Base-by-base conservation (phyloP, 768 basidiomycete genomes). In the Vishniacozyma victoriae region DNA sequence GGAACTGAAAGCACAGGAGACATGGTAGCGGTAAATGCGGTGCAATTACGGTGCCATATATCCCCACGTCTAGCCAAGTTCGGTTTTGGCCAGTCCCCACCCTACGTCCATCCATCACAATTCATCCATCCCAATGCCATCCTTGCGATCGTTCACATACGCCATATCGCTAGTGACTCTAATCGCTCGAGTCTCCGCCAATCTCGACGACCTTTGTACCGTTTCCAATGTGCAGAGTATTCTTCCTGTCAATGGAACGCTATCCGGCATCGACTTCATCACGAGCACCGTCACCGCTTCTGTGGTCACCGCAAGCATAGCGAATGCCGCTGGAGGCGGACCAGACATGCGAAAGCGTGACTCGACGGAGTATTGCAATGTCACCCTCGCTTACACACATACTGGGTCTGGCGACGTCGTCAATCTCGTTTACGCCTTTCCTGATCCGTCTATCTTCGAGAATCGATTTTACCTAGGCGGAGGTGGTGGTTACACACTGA, bases 401-500 rank as follows among this genome's bases (percentile, higher is more conserved):
- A 20, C 29, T 20, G 44, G 44, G 11, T 19, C n/a, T 5, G 16
- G 31, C 12, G 44, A 45, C 31, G 20, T 12, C 5, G 44, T 45
- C 29, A 42, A 42, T 14, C 15, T 42, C 5, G 24, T 26, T 11
- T 47, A 38, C 22, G 31, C 35, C 15, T 25, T 47, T 16, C 46
- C 46, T 11, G 2, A 16, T 26, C 40, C 48, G 3, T 14, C 14
- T 20, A 35, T 43, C 13, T 50, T 29, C 26, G 15, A 41, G 20
- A 44, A 33, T 31, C 48, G 48, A 7, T 50, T 33, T 31, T 38
- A 22, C 23, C 13, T 29, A 1, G 35, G 27, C 31, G 48, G 48
- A 23, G 48, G 48, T 15, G 48, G 48, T 23, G 48, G 48, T 15
- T 50, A 44, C 13, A 33, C 48, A 4, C 19, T 35, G 16, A 44